A percentile compares a stretch with the other conserved stretches of the same genome.
These are phyloP conservation scores for Nitzschia sp. DNA, from an alignment of 108 stramenopile species.

Conservation along the genomic window DNA sequence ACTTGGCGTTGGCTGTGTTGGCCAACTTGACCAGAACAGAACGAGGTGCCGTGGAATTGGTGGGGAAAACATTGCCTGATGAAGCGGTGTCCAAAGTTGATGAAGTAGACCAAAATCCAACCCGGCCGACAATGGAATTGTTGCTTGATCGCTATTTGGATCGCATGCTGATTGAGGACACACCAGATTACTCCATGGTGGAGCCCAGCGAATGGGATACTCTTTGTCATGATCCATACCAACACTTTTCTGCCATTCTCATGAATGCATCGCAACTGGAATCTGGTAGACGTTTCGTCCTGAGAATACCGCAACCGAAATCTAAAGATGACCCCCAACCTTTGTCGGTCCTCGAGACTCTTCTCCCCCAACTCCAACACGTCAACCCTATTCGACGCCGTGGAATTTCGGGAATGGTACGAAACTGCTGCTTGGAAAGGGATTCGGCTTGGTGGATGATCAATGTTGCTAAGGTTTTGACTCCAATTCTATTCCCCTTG, in stretches of 20 bases:
- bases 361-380: constrained; percentile 57
- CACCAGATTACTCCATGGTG: background rate
- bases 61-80: constrained; percentile 70
- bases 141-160: constrained; percentile 61
- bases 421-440: constrained; percentile 82
- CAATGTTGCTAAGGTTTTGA: constrained; percentile 60
- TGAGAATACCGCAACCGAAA: constrained; percentile 42
- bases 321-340: background rate
- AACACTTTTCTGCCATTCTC: constrained; percentile 82
- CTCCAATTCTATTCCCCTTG: constrained; percentile 63
- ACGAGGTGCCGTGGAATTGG: constrained; percentile 68
- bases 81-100: constrained; percentile 54
- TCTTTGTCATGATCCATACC: constrained; percentile 71
- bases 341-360: constrained; percentile 48
- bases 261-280: constrained; percentile 88
- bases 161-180: background rate
- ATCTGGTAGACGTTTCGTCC: constrained; percentile 66
- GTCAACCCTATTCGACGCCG: constrained; percentile 70
- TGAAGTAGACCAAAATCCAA: constrained; percentile 12
- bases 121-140: constrained; percentile 65
- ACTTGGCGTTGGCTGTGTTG: constrained; percentile 69
- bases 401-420: constrained; percentile 79
- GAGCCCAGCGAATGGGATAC: constrained; percentile 36
- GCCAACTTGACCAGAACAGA: constrained; percentile 78
- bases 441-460: constrained; percentile 85